Percentiles rank a stretch among this genome's conserved stretches.
phyloP scores from a whole-genome alignment of 139 green algal genomes.

The Marvania coccoides region DNA sequence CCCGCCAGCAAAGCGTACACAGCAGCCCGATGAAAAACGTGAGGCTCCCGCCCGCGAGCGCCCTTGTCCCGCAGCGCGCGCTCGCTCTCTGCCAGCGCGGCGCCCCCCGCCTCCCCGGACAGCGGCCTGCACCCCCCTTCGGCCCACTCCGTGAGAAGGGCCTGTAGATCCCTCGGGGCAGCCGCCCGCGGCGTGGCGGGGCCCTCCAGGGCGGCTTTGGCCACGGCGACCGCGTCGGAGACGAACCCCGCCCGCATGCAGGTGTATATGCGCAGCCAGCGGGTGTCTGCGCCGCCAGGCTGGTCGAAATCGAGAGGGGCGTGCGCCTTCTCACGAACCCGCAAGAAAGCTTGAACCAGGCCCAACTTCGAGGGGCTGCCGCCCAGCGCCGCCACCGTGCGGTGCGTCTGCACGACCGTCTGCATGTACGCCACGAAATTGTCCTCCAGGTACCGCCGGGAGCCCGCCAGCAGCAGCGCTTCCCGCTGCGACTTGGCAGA shows the following conservation, averaged over 20 bases:
- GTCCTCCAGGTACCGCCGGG: slow-evolving; percentile 45
- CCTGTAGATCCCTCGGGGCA: slow-evolving; percentile 3
- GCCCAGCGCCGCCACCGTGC: slow-evolving; percentile 39
- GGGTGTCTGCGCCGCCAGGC: slow-evolving; percentile 62
- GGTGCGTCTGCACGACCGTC: slow-evolving; percentile 39
- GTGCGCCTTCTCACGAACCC: slow-evolving; percentile 45
- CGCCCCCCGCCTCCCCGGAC: not conserved
- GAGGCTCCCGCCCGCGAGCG: not conserved
- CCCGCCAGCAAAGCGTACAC: slow-evolving; percentile 61
- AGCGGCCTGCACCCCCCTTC: slow-evolving; percentile 15
- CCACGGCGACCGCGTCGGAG: slow-evolving; percentile 44
- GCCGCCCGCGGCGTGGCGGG: slow-evolving; percentile 17
- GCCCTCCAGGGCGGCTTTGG: slow-evolving; percentile 31
- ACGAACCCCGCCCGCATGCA: slow-evolving; percentile 58
- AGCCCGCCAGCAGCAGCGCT: slow-evolving; percentile 29
- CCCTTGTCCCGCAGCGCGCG: slow-evolving; percentile 40
- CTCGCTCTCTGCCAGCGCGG: slow-evolving; percentile 48
- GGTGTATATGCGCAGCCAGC: slow-evolving; percentile 66
- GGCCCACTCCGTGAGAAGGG: slow-evolving; percentile 25
- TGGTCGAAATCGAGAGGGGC: slow-evolving; percentile 65
- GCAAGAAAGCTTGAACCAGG: slow-evolving; percentile 54
- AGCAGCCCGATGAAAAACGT: slow-evolving; percentile 36
- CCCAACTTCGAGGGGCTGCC: slow-evolving; percentile 47
- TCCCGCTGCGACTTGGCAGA: slow-evolving; percentile 4
- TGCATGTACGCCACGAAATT: slow-evolving; percentile 54